These are phyloP conservation scores for Basidiobolus heterosporus DNA, from an alignment of 371 early-diverging fungal genomes.

Conservation along the genomic window DNA sequence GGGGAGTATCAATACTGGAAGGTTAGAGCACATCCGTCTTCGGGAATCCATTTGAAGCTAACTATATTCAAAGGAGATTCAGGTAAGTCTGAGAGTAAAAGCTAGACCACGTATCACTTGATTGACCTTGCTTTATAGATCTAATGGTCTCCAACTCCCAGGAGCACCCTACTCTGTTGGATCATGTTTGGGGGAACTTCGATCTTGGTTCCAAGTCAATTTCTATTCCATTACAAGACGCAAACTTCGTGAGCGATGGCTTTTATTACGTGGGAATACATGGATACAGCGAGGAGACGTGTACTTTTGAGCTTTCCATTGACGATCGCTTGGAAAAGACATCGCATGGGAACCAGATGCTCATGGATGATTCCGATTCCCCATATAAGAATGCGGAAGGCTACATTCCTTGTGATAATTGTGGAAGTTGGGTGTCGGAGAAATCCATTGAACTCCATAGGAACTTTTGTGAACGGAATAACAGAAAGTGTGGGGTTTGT, in stretches of 20 bases:
- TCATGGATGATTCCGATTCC: slow-evolving; percentile 4
- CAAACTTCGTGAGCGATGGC: slow-evolving; percentile 3
- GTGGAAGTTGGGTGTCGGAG: slow-evolving; percentile 45
- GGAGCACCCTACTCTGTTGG: slow-evolving; percentile 14
- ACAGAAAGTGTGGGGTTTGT: slow-evolving; percentile 45
- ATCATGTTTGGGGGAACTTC: slow-evolving; percentile 18
- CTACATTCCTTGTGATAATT: slow-evolving; percentile 46
- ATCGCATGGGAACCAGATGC: not conserved
- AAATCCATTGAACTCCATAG: slow-evolving; percentile 43
- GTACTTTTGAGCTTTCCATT: slow-evolving; percentile 12
- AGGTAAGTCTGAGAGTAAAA: no score
- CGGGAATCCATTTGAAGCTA: no score
- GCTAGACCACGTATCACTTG: no score
- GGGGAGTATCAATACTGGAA: no score
- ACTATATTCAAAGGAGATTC: no score
- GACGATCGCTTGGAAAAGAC: not conserved
- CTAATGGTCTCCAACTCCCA: not conserved
- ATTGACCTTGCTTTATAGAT: no score
- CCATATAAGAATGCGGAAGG: slow-evolving; percentile 17
- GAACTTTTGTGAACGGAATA: slow-evolving; percentile 65
- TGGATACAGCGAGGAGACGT: slow-evolving; percentile 12
- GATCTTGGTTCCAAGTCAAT: slow-evolving; percentile 12
- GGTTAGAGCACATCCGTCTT: no score
- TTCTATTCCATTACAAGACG: slow-evolving; percentile 2
- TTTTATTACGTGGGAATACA: slow-evolving; percentile 21